Conservation (phyloP, 176 grass and related monocot species). For the Thalia dealbata region DNA sequence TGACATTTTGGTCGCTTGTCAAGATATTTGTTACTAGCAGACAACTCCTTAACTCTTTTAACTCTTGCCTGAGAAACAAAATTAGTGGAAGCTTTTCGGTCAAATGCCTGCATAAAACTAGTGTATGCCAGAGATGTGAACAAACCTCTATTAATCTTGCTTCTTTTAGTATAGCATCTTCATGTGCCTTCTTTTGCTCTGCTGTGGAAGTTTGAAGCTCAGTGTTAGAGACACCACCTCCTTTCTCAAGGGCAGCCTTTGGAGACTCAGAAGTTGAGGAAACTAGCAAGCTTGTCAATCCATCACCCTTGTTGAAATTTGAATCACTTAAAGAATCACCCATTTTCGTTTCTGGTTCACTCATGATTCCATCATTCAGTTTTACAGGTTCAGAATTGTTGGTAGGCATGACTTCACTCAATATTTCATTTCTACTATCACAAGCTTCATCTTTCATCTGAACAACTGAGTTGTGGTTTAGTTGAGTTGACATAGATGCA, state of each 20-base stretch:
- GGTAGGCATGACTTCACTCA: constrained; percentile 20
- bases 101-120: constrained; percentile 15
- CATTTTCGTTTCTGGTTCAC: constrained; percentile 23
- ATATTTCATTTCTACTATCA: constrained; percentile 19
- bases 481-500: constrained; percentile 25
- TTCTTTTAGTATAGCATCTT: constrained; percentile 69
- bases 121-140: constrained; percentile 15
- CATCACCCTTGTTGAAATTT: constrained; percentile 20
- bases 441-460: constrained; percentile 36
- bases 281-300: constrained; percentile 12
- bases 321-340: constrained; percentile 24
- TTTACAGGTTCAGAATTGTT: constrained; percentile 23
- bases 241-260: constrained; percentile 3
- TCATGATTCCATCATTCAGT: constrained; percentile 26
- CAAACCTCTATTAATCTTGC: constrained; percentile 75
- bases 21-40: constrained; percentile 45
- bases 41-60: constrained; percentile 50
- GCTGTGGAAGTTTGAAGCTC: constrained; percentile 25
- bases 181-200: constrained; percentile 39
- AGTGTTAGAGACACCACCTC: constrained; percentile 16
- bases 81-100: constrained; percentile 15
- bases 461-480: constrained; percentile 19
- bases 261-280: constrained; percentile 13
- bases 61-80: constrained; percentile 49
- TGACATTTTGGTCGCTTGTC: constrained; percentile 81